Base-by-base conservation (phyloP, 495 filamentous ascomycete genomes). In the Hypomontagnella submonticulosa region DNA sequence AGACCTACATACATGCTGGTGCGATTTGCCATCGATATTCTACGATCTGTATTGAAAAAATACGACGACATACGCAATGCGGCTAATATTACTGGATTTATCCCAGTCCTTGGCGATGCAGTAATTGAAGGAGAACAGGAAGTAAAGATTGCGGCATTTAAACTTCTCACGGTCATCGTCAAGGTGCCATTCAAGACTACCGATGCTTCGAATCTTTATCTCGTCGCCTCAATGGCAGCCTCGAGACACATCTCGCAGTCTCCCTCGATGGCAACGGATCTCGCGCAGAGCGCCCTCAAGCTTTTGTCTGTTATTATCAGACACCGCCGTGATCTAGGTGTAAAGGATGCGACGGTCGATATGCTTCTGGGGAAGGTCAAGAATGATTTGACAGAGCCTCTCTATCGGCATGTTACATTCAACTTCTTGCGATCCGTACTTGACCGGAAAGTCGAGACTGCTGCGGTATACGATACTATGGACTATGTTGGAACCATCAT, bases 401-500 rank as follows among this genome's bases (percentile, higher is more conserved):
- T 96, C 53, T 89, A 91, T 42, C 90, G 97, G 61, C 92, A 95
- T 54, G 83, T 94, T 34, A 91, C 91, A 0, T 99, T 97, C 82
- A 97, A 92, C 72, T 97, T 99, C 73, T 81, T 99, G 23, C 86
- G 90, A 47, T 89, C 90, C 0, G 87, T 98, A 38, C 85, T 98
- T 76, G 87, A 89, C 18, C 84, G 92, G 19, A 96, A 91, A 74
- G 81, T 97, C 47, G 81, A 96, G 55, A 92, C 96, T 44, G 85
- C 93, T 1, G 87, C 90, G 46, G 87, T 98, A 47, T 99, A 98
- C 74, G 93, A 98, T 66, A 87, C 90, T 11, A 84, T 96, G 49
- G 95, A 99, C 70, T 84, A 89, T 64, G 88, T 97, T 32, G 90
- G 91, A 19, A 86, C 82, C n/a, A 89, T 98, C 76, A 97, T 98